phyloP scores from a whole-genome alignment of 139 green algal species.

The Closterium sp. region DNA sequence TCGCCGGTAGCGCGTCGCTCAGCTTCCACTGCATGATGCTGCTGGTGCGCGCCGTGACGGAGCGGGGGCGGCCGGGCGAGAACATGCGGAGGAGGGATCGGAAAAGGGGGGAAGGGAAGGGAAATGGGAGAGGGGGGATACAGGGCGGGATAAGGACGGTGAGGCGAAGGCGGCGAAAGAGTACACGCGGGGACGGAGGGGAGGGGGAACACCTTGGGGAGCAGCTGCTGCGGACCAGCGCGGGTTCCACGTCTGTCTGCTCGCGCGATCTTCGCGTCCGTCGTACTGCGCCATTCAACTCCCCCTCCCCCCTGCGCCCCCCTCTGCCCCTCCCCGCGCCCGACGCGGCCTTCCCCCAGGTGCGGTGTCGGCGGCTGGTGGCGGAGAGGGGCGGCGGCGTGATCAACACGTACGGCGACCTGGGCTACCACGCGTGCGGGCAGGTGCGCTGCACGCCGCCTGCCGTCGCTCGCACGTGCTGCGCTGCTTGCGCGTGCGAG shows the following conservation, averaged over 20 bases:
- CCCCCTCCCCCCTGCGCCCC: not conserved
- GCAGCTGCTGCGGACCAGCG: too few species aligned
- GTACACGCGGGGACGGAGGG: not conserved
- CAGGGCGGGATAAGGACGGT: not conserved
- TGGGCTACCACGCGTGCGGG: conserved; percentile 34
- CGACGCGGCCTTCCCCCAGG: not conserved
- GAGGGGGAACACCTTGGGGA: too few species aligned
- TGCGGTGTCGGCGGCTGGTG: conserved; percentile 27
- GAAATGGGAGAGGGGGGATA: not conserved
- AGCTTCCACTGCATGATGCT: conserved; percentile 61
- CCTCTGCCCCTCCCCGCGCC: conserved; percentile 16
- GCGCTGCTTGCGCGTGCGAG: too few species aligned
- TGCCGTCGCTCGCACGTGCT: too few species aligned
- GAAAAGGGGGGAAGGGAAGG: too few species aligned
- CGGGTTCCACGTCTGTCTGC: too few species aligned
- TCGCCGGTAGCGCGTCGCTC: conserved; percentile 44
- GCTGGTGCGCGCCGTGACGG: conserved; percentile 50
- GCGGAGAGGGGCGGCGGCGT: not conserved
- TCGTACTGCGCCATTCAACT: too few species aligned
- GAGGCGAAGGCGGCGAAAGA: not conserved
- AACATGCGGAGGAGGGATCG: too few species aligned
- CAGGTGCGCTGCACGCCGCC: too few species aligned
- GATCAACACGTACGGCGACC: conserved; percentile 38
- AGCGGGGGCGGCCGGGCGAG: too few species aligned
- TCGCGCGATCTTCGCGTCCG: too few species aligned